Percentiles rank a stretch among this genome's conserved stretches.
Evolutionary conservation across 2,329 filamentous ascomycete genomes (phyloP).

Genomic region (Penicillium sp.): DNA sequence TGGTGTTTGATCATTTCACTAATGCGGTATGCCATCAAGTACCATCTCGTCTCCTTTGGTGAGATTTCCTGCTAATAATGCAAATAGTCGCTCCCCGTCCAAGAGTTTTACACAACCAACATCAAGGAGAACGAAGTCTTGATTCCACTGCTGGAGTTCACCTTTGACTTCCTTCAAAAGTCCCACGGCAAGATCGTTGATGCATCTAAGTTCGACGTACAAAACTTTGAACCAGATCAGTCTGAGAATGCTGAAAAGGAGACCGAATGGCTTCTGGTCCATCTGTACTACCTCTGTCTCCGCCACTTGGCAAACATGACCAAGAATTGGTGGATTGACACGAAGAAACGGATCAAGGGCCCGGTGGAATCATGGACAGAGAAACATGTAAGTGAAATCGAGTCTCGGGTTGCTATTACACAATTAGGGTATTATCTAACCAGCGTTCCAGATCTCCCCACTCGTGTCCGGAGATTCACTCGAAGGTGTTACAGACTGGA

Average conservation of each 20-base stretch:
- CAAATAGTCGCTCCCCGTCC: slow-evolving; percentile 74
- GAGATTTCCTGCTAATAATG: slow-evolving; percentile 33
- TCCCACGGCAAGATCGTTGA: slow-evolving; percentile 73
- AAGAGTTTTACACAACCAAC: slow-evolving; percentile 77
- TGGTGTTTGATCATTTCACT: slow-evolving; percentile 85
- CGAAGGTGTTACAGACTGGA: slow-evolving; percentile 49
- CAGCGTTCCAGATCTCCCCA: slow-evolving; percentile 46
- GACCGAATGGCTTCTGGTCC: slow-evolving; percentile 81
- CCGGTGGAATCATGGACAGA: slow-evolving; percentile 85
- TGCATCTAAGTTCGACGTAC: slow-evolving; percentile 72
- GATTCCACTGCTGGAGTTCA: slow-evolving; percentile 73
- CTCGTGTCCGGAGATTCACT: slow-evolving; percentile 49
- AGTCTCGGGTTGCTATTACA: neutral
- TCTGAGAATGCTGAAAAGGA: slow-evolving; percentile 73
- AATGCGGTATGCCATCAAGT: slow-evolving; percentile 60
- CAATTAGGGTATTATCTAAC: slow-evolving; percentile 19
- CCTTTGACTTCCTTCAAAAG: slow-evolving; percentile 84
- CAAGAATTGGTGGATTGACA: slow-evolving; percentile 83
- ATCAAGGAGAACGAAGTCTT: slow-evolving; percentile 77
- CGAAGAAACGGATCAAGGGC: slow-evolving; percentile 77
- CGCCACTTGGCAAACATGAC: slow-evolving; percentile 78
- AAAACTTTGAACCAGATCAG: slow-evolving; percentile 63
- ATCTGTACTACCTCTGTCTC: slow-evolving; percentile 83
- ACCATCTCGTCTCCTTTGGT: neutral
- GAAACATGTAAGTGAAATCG: slow-evolving; percentile 71